Conservation (phyloP, 2,329 filamentous ascomycete genomes). For the Volutella citrinella region DNA sequence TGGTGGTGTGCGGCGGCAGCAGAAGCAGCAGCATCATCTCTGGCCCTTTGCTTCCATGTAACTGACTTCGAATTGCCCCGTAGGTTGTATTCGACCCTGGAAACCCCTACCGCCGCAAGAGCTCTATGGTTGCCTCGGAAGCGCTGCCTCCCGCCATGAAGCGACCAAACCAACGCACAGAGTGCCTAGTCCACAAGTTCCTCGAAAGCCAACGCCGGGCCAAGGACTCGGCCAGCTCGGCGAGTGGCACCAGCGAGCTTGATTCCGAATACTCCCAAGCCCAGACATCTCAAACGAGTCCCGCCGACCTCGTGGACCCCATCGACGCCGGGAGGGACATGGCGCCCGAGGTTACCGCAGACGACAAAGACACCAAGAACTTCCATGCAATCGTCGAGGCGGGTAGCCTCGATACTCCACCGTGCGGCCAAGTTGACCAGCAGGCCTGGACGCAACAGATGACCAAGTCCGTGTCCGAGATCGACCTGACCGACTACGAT, state of each 20-base stretch:
- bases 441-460: slow-evolving; percentile 52
- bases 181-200: slow-evolving; percentile 65
- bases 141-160: slow-evolving; percentile 31
- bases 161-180: slow-evolving; percentile 37
- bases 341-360: slow-evolving; percentile 18
- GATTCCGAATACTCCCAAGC: slow-evolving; percentile 26
- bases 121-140: slow-evolving; percentile 58
- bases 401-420: slow-evolving; percentile 37
- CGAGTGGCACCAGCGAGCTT: slow-evolving; percentile 25
- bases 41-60: too few relatives aligned
- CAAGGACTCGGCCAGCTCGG: slow-evolving; percentile 24
- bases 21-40: too few relatives aligned
- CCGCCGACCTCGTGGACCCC: slow-evolving; percentile 11
- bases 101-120: slow-evolving; percentile 63
- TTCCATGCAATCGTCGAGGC: slow-evolving; percentile 36
- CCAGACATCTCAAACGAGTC: slow-evolving; percentile 25
- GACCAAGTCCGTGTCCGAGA: slow-evolving; percentile 39
- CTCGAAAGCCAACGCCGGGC: slow-evolving; percentile 53
- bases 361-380: slow-evolving; percentile 18
- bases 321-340: slow-evolving; percentile 14
- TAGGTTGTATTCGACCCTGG: slow-evolving; percentile 62
- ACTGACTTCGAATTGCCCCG: too few relatives aligned
- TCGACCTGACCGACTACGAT: slow-evolving; percentile 35
- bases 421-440: slow-evolving; percentile 55
- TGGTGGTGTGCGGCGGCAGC: too few relatives aligned